Evolutionary conservation across 2,329 filamentous ascomycete genomes (phyloP), one percentile per base, ranked within the genome.

Genomic region (Graphilbum fragrans): DNA sequence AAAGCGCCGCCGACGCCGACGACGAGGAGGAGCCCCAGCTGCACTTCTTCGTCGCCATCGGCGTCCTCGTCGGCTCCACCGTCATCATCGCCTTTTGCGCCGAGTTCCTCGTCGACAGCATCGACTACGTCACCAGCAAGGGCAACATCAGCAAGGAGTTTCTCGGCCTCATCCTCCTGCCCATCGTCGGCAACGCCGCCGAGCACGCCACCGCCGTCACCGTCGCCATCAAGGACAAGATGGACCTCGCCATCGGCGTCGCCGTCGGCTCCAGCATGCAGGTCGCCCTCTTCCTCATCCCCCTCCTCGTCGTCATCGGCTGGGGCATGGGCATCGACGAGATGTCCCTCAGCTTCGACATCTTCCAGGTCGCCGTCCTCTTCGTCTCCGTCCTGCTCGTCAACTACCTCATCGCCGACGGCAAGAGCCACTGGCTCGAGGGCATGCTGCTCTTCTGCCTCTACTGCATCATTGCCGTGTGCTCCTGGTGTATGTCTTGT

Each of bases 331-430:
- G 64, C 31, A 58, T 73, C 47, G 77, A 80, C 46, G 69, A 77
- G 1, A 90, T 90, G 85, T 85, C 79, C 18, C 71, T 94, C 5
- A 81, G 81, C 57, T 92, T 94, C 56, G 86, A 93, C 55, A 79
- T 79, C 1, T 95, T 95, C 66, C 86, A 94, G 62, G 80, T 94
- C 14, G 82, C 87, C 19, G 80, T 83, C 33, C 65, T 94, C 33
- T 93, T 94, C 51, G 83, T 92, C 12, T 79, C 85, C 2, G 84
- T 86, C 0, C 74, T 94, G 34, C 70, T 94, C 27, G 83, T 88
- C 44, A 94, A 93, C 56, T 94, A 93, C 56, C 62, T 94, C 35
- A 86, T 93, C 38, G 70, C 80, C 18, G 86, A 93, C 52, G 86
- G 86, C 23, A 77, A 86, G 57, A 87, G 80, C 47, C 86, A 90